phyloP scores from a whole-genome alignment of 176 grass and related monocot genomes.

The Eleusine coracana region DNA sequence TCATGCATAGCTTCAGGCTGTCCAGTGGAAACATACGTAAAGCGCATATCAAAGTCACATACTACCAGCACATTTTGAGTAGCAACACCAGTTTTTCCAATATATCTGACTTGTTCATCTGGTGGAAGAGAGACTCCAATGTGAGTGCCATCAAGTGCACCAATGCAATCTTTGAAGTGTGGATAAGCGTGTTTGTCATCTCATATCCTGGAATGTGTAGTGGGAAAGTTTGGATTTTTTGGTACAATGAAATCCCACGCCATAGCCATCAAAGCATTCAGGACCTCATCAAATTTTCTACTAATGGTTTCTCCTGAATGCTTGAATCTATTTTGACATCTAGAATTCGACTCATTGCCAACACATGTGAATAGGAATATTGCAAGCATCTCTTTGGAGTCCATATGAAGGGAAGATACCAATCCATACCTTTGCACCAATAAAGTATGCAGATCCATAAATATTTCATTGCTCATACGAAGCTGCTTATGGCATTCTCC shows the following conservation, averaged over 20 bases:
- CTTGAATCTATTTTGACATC: background rate
- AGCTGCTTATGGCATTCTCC: too few species aligned
- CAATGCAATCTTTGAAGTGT: constrained; percentile 5
- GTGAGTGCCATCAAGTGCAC: background rate
- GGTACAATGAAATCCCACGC: background rate
- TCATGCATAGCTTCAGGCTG: background rate
- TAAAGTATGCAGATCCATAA: too few species aligned
- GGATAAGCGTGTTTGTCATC: background rate
- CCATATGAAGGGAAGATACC: too few species aligned
- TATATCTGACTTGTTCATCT: background rate
- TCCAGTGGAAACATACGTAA: background rate
- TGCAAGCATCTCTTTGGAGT: too few species aligned
- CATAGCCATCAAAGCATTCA: background rate
- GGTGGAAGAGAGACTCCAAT: background rate
- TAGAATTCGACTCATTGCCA: too few species aligned
- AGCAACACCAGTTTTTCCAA: background rate
- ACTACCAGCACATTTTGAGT: background rate
- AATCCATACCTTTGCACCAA: too few species aligned
- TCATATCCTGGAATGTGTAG: background rate
- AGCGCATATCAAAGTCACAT: too few species aligned
- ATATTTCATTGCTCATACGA: too few species aligned
- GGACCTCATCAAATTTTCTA: background rate
- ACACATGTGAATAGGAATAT: too few species aligned
- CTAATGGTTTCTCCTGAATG: background rate
- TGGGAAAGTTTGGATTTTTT: background rate